Percentiles rank a stretch among this genome's conserved stretches.
Conservation (phyloP, 2,329 filamentous ascomycete species). For the Coniochaeta pulveracea region DNA sequence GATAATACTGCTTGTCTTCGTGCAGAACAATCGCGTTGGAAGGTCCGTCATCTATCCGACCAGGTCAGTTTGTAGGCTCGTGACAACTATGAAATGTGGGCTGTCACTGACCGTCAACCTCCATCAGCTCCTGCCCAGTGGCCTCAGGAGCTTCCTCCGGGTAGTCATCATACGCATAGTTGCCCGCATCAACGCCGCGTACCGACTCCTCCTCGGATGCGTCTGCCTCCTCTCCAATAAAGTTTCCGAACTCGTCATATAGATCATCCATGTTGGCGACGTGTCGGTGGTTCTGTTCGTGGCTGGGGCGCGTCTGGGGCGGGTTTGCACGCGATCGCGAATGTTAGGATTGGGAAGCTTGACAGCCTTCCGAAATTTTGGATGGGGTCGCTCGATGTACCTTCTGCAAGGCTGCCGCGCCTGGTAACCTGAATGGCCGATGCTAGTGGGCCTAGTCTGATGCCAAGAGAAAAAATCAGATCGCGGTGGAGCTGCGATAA, state of each 20-base stretch:
- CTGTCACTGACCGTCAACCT: constrained; percentile 59
- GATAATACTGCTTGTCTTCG: constrained; percentile 99
- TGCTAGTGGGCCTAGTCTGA: no score
- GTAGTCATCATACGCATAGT: constrained; percentile 71
- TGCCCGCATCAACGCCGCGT: constrained; percentile 59
- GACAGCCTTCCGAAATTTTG: constrained; percentile 5
- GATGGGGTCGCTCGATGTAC: not conserved
- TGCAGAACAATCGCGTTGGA: constrained; percentile 97
- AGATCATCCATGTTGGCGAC: constrained; percentile 16
- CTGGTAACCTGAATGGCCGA: not conserved
- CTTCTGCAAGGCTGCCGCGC: constrained; percentile 1
- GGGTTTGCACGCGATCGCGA: not conserved
- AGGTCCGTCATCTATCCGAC: constrained; percentile 56
- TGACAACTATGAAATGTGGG: not conserved
- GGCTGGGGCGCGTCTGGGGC: not conserved
- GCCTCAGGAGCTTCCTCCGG: constrained; percentile 50
- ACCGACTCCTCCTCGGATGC: constrained; percentile 82
- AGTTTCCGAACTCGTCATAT: constrained; percentile 19
- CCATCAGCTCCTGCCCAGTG: constrained; percentile 80
- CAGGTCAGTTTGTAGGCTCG: constrained; percentile 12
- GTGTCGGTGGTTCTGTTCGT: not conserved
- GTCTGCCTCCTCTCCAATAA: constrained; percentile 63
- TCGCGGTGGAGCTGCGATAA: no score
- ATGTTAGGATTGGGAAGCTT: no score
- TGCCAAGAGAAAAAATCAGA: no score